Evolutionary conservation across 768 basidiomycete genomes (phyloP).

Genomic region (Rhodosporidiobolus sp.): DNA sequence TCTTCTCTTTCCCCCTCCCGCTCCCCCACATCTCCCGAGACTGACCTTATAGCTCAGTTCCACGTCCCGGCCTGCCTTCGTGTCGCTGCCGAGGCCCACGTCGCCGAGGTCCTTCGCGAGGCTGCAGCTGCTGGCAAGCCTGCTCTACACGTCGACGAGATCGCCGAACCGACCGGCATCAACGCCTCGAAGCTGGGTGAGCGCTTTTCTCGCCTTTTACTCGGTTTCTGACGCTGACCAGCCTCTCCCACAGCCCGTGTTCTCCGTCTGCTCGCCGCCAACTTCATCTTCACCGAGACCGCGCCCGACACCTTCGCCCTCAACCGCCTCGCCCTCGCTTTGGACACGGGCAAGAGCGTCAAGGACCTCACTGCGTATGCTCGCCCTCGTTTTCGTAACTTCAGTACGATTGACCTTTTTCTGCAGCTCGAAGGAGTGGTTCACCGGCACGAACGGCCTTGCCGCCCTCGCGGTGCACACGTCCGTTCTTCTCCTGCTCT

Average conservation of each 20-base stretch:
- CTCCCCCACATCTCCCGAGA: neutral
- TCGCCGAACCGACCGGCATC: slow-evolving; percentile 48
- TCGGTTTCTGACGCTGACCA: neutral
- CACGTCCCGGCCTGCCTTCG: slow-evolving; percentile 42
- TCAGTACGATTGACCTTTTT: neutral
- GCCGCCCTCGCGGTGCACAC: slow-evolving; percentile 42
- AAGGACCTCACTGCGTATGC: slow-evolving; percentile 49
- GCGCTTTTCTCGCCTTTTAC: neutral
- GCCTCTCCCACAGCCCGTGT: slow-evolving; percentile 58
- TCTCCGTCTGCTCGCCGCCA: slow-evolving; percentile 72
- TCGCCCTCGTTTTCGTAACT: neutral
- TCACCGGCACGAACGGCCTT: slow-evolving; percentile 40
- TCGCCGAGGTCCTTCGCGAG: slow-evolving; percentile 52
- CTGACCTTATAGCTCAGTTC: slow-evolving; percentile 45
- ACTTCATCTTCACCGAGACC: slow-evolving; percentile 69
- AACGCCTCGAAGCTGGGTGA: slow-evolving; percentile 51
- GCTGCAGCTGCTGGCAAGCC: slow-evolving; percentile 44
- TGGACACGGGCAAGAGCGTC: slow-evolving; percentile 66
- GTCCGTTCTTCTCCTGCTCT: slow-evolving; percentile 10
- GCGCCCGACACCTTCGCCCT: slow-evolving; percentile 69
- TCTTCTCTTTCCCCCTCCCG: neutral
- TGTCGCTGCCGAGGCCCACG: slow-evolving; percentile 47
- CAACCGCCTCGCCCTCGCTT: slow-evolving; percentile 65
- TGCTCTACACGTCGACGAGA: slow-evolving; percentile 49
- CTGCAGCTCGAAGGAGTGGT: slow-evolving; percentile 44